Evolutionary conservation across 768 basidiomycete genomes (phyloP), one percentile per base, ranked within the genome.

Genomic region (Postia placenta): DNA sequence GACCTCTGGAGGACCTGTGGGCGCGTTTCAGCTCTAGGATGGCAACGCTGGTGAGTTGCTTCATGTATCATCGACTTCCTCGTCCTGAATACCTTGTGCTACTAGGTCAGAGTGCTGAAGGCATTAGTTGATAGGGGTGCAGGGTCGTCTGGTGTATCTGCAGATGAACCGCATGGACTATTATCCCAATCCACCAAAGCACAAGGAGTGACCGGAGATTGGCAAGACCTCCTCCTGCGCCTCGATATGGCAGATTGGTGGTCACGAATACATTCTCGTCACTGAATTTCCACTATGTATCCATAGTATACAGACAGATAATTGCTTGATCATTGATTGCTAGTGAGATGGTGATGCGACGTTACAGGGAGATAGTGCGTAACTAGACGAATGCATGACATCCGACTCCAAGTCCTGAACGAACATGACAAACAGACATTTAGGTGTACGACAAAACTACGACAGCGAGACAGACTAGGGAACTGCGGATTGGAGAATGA

Each of bases 181-280:
- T 5, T 48, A 9, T 42, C 49, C 6, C 35, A 44, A 9, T 38
- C 52, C 4, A 42, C 53, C 36, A 48, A 53, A 7, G 45, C 49
- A 1, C 53, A 54, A 12, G 79, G 81, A 7, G 81, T 81, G 0
- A 64, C 74, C 23, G 75, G 78, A 27, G 72, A 77, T 19, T 60
- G 85, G 47, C 70, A 75, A 48, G 74, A 83, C 56, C 64, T 85
- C 9, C 64, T 84, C 17, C 60, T 77, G 15, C 71, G 74, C 27
- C 59, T 84, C 28, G 79, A 79, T 55, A 63, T 79, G 25, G 73
- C 69, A 3, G 73, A 79, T 5, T 85, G 81, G 81, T 85, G 83
- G 84, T 7, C 15, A 7, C 7, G 30, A 33, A 33, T 15, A 33
- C 30, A 15, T n/a, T n/a, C n/a, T n/a, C n/a, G n/a, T n/a, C n/a